A percentile compares a stretch with the other conserved stretches of the same genome.
Evolutionary conservation across 192 early-diverging fungal genomes (phyloP).

Genomic region (Glomus cerebriforme): DNA sequence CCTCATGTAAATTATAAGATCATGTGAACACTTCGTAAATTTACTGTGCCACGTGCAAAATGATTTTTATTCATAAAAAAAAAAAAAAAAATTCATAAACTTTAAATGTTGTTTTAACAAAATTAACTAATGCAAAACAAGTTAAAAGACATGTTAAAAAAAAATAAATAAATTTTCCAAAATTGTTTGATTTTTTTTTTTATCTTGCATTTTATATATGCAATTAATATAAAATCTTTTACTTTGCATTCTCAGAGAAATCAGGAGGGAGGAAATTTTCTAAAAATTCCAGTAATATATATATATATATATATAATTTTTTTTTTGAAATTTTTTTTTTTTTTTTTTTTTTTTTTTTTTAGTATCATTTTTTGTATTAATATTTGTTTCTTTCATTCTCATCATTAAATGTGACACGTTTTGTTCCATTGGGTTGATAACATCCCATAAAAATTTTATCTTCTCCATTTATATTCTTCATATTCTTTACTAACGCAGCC

Average conservation of each 20-base stretch:
- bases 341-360: neutral
- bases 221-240: neutral
- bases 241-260: neutral
- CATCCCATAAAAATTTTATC: neutral
- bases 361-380: no score
- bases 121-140: neutral
- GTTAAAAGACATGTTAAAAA: neutral
- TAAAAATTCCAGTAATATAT: neutral
- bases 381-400: neutral
- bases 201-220: neutral
- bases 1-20: no score
- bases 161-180: neutral
- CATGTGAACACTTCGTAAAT: no score
- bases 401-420: neutral
- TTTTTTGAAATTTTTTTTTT: neutral
- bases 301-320: no score
- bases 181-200: neutral
- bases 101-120: neutral
- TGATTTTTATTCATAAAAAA: no score
- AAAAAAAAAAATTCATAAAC: no score
- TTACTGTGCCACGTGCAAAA: no score
- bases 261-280: no score
- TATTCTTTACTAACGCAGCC: neutral
- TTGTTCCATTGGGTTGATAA: neutral
- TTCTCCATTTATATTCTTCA: neutral